Evolutionary conservation across 306 rosid genomes (phyloP).

Genomic region (Cucurbita maxima): DNA sequence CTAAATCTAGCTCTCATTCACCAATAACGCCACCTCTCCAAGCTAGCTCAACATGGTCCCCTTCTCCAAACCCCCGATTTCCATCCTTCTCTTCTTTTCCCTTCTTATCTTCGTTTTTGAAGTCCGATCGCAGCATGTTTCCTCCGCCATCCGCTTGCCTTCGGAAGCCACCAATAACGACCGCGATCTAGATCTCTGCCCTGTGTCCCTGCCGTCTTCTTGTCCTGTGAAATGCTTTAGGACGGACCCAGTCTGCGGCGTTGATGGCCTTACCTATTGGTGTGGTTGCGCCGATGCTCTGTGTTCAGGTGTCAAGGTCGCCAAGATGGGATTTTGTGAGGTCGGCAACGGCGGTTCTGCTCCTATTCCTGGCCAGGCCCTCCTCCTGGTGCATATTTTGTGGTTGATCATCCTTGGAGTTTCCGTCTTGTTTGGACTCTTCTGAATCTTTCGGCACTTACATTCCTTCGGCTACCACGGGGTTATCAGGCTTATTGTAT

Average conservation of each 20-base stretch:
- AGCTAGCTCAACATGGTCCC: conserved; percentile 33
- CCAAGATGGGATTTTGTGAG: conserved; percentile 63
- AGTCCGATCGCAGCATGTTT: conserved; percentile 17
- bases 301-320: conserved; percentile 52
- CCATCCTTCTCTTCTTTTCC: conserved; percentile 4
- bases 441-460: conserved; percentile 19
- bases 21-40: not conserved
- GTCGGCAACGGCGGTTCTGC: conserved; percentile 58
- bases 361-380: conserved; percentile 72
- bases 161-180: conserved; percentile 12
- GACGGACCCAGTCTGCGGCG: conserved; percentile 83
- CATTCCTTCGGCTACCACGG: not conserved
- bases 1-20: not conserved
- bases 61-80: conserved; percentile 10
- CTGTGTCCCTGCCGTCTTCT: conserved; percentile 4
- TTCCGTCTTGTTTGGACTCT: conserved; percentile 62
- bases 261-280: conserved; percentile 80
- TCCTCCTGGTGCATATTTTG: conserved; percentile 68
- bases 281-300: conserved; percentile 80
- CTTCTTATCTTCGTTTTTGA: conserved; percentile 12
- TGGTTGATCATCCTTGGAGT: conserved; percentile 74
- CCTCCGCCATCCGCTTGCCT: conserved; percentile 22
- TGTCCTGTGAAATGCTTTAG: conserved; percentile 79
- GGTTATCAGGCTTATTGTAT: not conserved
- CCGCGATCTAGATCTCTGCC: conserved; percentile 22